Evolutionary conservation across 805 yeast species (phyloP).

Genomic region (Metschnikowia lachancei): DNA sequence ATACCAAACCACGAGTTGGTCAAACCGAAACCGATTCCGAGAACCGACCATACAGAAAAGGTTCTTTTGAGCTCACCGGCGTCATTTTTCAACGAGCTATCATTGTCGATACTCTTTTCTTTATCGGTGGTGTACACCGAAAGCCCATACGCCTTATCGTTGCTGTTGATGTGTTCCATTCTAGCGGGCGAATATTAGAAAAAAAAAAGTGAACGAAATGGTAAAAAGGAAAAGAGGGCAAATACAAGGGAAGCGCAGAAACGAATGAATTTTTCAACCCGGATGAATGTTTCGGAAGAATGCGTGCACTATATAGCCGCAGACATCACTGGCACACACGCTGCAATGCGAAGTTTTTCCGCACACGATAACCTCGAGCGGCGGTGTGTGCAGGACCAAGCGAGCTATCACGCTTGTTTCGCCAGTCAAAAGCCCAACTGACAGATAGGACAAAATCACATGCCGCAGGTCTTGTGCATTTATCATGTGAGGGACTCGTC

Average conservation of each 20-base stretch:
- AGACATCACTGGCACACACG: neutral
- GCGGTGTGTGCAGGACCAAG: neutral
- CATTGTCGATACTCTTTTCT: conserved; percentile 13
- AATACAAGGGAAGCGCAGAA: neutral
- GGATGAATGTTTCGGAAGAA: neutral
- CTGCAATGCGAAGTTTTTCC: neutral
- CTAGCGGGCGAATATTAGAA: neutral
- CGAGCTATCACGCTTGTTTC: neutral
- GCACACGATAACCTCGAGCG: neutral
- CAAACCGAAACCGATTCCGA: conserved; percentile 42
- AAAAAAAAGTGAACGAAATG: too few relatives aligned
- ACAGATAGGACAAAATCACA: neutral
- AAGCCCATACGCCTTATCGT: conserved; percentile 13
- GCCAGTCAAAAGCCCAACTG: neutral
- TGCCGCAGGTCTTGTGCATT: neutral
- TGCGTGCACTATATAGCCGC: neutral
- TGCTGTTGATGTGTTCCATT: conserved; percentile 4
- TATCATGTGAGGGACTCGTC: neutral
- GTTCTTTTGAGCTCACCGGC: conserved; percentile 32
- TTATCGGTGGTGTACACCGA: conserved; percentile 15
- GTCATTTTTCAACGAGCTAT: conserved; percentile 5
- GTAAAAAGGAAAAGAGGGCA: too few relatives aligned
- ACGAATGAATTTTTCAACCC: neutral
- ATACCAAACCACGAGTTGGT: conserved; percentile 46
- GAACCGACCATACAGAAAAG: conserved; percentile 39